These are phyloP conservation scores for Suillus luteus DNA, from an alignment of 768 basidiomycete genomes.

Conservation along the genomic window DNA sequence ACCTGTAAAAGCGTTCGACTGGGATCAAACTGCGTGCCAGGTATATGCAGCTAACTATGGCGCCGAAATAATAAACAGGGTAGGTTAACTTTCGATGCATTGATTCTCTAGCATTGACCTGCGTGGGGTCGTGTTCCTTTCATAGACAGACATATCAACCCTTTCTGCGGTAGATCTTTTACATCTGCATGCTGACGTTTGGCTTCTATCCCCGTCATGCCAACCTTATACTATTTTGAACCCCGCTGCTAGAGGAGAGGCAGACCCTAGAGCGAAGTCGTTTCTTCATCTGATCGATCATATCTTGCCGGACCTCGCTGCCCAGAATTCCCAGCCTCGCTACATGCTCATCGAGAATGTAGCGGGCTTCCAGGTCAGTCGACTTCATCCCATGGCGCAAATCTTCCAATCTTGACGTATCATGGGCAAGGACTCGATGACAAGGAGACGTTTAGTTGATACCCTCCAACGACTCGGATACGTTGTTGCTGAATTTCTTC, in stretches of 20 bases:
- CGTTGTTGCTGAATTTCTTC: slow-evolving; percentile 55
- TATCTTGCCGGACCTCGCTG: slow-evolving; percentile 61
- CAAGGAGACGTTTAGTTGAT: slow-evolving; percentile 55
- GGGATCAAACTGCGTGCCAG: slow-evolving; percentile 74
- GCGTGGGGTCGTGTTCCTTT: background rate
- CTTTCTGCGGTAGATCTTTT: slow-evolving; percentile 52
- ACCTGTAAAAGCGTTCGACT: slow-evolving; percentile 75
- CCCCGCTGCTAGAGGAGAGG: slow-evolving; percentile 65
- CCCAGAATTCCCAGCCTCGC: slow-evolving; percentile 48
- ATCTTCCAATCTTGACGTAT: slow-evolving; percentile 14
- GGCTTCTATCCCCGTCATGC: slow-evolving; percentile 82
- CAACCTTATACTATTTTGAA: slow-evolving; percentile 85
- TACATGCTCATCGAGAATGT: slow-evolving; percentile 79
- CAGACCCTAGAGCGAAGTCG: slow-evolving; percentile 73
- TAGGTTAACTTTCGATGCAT: slow-evolving; percentile 26
- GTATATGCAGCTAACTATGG: slow-evolving; percentile 70
- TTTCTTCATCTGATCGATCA: slow-evolving; percentile 70
- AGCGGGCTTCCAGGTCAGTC: slow-evolving; percentile 75
- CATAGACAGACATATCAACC: slow-evolving; percentile 60
- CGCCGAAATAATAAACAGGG: slow-evolving; percentile 49
- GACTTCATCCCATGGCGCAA: slow-evolving; percentile 10
- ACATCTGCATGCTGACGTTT: slow-evolving; percentile 55
- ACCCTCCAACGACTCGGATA: slow-evolving; percentile 60
- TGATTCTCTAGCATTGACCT: background rate
- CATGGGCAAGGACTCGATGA: slow-evolving; percentile 57